Conservation (phyloP, 2,329 filamentous ascomycete genomes). For the Botrytis squamosa region DNA sequence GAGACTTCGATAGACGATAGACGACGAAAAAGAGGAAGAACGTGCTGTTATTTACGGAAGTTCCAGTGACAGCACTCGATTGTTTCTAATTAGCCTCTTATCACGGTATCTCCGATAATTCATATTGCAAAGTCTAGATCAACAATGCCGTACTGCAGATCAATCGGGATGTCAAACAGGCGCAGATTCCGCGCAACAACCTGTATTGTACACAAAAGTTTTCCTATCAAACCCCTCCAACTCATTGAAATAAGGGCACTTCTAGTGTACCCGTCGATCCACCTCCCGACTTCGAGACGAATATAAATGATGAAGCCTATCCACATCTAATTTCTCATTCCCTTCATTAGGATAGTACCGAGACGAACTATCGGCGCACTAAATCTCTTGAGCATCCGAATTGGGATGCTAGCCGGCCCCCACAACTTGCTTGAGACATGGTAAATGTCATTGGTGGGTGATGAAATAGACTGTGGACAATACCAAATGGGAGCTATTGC, state of each 20-base stretch:
- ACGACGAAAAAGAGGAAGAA: background rate
- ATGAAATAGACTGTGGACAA: background rate
- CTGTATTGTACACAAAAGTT: background rate
- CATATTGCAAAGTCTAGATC: background rate
- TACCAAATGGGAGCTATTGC: background rate
- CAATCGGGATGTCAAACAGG: background rate
- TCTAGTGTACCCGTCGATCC: background rate
- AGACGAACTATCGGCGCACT: background rate
- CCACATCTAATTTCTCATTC: background rate
- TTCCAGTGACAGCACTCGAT: background rate
- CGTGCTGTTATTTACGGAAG: background rate
- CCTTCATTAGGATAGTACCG: background rate
- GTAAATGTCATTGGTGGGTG: background rate
- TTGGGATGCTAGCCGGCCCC: background rate
- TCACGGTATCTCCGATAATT: conserved; percentile 5
- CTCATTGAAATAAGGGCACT: background rate
- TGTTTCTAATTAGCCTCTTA: background rate
- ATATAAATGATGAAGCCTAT: background rate
- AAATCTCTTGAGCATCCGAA: background rate
- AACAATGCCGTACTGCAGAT: background rate
- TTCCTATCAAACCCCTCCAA: conserved; percentile 1
- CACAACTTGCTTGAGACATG: background rate
- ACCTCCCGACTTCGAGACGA: background rate
- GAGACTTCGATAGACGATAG: background rate
- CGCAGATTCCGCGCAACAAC: background rate